Evolutionary conservation across 2,329 filamentous ascomycete genomes (phyloP), one percentile per base, ranked within the genome.

Genomic region (Chaetomium globosum): DNA sequence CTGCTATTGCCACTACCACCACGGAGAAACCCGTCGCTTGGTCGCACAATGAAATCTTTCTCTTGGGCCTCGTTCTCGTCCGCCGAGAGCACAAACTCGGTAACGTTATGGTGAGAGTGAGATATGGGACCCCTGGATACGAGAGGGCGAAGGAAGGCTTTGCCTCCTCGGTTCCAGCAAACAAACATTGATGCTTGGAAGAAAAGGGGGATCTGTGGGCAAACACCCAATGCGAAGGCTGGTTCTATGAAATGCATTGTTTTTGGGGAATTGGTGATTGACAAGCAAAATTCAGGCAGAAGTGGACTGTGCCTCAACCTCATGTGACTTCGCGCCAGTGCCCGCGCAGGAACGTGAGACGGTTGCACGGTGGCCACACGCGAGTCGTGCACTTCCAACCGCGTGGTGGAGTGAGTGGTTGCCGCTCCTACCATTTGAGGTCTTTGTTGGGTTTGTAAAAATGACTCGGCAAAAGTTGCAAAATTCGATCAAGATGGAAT

Each of bases 241-340:
- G 23, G 30, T 54, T 13, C 28, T 4, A 2, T 19, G 23, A 54
- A 54, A 30, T 30, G 28, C 51, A 28, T 31, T 21, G n/a, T 36
- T 21, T 48, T 23, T 4, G 2, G 8, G 6, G 26, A 26, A 26
- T 61, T 30, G 54, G 2, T 31, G 23, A 48, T 21, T 23, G 56
- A 53, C 26, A 8, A 13, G 21, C 48, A 12, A 33, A 33, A 21
- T 54, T 56, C 54, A 59, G 48, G 55, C 59, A 60, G 48, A 59
- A 59, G 54, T 33, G 49, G 56, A 33, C 7, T 26, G 23, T 52
- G 61, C 30, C 48, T 31, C 28, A 57, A 33, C 8, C 31, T 67
- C 67, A 69, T 62, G 67, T 69, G 67, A 67, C 61, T 64, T 65
- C 65, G 67, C 58, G 65, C 49, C 8, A 13, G 28, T 55, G 9